Percentiles rank a stretch among this genome's conserved stretches.
Conservation (phyloP, 345 rosid species). For the Rhizophora apiculata region DNA sequence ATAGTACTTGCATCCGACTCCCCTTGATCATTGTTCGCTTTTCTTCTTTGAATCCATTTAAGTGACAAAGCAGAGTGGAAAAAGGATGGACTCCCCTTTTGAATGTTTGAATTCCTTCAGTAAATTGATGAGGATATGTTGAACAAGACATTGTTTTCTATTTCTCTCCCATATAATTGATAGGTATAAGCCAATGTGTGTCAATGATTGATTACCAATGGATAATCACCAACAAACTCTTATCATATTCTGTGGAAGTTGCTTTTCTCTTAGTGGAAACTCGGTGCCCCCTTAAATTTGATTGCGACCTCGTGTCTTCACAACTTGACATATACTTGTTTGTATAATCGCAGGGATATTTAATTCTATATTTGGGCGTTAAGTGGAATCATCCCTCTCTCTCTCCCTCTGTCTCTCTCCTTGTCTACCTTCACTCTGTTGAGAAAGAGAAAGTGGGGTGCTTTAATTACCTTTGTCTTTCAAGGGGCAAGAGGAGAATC, state of each 20-base stretch:
- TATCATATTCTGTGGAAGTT: background rate
- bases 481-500: constrained; percentile 11
- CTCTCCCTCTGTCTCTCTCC: too few species aligned
- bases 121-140: background rate
- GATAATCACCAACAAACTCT: constrained; percentile 1
- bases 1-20: too few species aligned
- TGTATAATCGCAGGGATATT: background rate
- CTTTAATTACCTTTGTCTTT: constrained; percentile 9
- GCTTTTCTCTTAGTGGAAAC: constrained; percentile 16
- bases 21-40: constrained; percentile 3
- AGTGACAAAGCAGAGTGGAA: constrained; percentile 4
- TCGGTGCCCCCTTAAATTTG: constrained; percentile 12
- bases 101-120: background rate
- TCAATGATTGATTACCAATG: constrained; percentile 7
- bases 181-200: background rate
- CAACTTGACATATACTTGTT: background rate
- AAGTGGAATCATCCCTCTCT: too few species aligned
- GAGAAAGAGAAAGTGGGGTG: constrained; percentile 1
- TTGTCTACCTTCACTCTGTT: background rate
- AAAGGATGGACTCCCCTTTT: background rate
- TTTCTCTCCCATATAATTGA: background rate
- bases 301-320: constrained; percentile 6
- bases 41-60: background rate
- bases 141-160: constrained; percentile 14
- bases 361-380: too few species aligned